Base-by-base conservation (phyloP, 352 stramenopile genomes). In the Phytophthora agathidicida region DNA sequence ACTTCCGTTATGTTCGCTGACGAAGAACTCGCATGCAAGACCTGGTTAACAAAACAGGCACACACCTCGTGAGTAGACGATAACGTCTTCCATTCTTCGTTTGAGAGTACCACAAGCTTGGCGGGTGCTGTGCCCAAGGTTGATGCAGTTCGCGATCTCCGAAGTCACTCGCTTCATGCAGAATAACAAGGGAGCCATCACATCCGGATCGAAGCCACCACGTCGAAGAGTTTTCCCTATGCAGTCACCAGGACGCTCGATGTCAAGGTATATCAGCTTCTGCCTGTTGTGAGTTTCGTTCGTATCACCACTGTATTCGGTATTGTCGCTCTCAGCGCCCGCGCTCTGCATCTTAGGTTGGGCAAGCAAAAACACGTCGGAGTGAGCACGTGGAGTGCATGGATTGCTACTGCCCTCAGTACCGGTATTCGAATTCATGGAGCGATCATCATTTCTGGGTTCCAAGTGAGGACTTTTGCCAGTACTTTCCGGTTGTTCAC, bases 21-120 rank as follows among this genome's bases (percentile, higher is more conserved):
- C 31, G 26, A 88, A 88, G 30, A 85, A 89, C 61, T 89, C 77
- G 28, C 75, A 88, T 2, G 66, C 49, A 5, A 88, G 65, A n/a
- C 70, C 71, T 80, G 23, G 3, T 22, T 3, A 7, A 11, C n/a
- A 32, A 33, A 46, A 27, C 35, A 17, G 16, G 14, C 28, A 22
- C 20, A 26, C 33, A 46, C 28, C 26, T 41, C 22, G 2, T 39
- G 14, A 37, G 27, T 20, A 11, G 13, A 1, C 17, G 5, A 30
- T 28, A 10, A 33, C 33, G 17, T 10, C 22, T 26, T n/a, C 7
- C 9, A 33, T 7, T 6, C 4, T 32, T 36, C 36, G 5, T 5
- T 44, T 26, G 26, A 42, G 43, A 67, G n/a, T 54, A 80, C 71
- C 68, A 49, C 32, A 56, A 17, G 56, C 60, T 46, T 82, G 71